Base-by-base conservation (phyloP, 306 rosid genomes). In the Vigna hirtella region DNA sequence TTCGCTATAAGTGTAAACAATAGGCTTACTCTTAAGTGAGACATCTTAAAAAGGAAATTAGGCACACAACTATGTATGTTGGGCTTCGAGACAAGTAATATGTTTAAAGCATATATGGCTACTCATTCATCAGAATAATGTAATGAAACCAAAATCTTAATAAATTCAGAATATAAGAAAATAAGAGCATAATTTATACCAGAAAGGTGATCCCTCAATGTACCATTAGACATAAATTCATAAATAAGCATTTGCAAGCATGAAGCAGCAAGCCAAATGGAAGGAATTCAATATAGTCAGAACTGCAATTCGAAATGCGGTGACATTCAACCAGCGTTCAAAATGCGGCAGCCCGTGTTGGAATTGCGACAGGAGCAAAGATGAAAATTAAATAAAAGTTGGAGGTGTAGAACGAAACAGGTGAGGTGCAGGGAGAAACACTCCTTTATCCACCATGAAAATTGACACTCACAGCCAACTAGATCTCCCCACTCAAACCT, bases 221-320 rank as follows among this genome's bases (percentile, higher is more conserved):
- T 87, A 61, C 96, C 94, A 81, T 90, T 91, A 22, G 96, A 26
- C 97, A 96, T 96, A 63, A 85, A 96, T 83, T 96, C 98, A 83
- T 96, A 96, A 64, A 88, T 90, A 85, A 96, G 82, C 98, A 93
- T 96, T 97, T 96, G 94, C 94, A 88, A 26, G 72, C 73, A 85
- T 58, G 84, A 74, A 69, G 68, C 76, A 49, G 14, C 69, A 47
- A 26, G 10, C 47, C 42, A 81, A 53, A 85, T 61, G 59, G 53
- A 74, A 77, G 59, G 81, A 53, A 38, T 73, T 20, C 84, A 66
- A 74, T 9, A 74, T 9, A 24, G 43, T 68, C 43, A 70, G 51
- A 20, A 20, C 22, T 1, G 1, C 22, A 20, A 20, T 20, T 20
- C 22, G 1, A 20, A 20, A 20, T 20, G 22, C 22, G 1, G 22